Conservation (phyloP, 2,329 filamentous ascomycete species). For the Septoria petroselini region DNA sequence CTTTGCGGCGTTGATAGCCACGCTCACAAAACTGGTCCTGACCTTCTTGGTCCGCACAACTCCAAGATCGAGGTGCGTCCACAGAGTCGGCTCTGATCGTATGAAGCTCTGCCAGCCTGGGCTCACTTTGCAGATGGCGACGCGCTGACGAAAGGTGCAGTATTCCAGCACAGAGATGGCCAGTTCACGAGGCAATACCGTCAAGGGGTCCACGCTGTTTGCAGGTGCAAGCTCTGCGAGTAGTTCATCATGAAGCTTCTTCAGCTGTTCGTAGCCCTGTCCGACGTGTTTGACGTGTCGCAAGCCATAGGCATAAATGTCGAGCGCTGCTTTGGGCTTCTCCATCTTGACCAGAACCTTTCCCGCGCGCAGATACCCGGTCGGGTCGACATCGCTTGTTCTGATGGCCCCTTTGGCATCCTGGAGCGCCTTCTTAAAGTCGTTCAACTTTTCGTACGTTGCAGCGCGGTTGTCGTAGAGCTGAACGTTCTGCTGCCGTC, state of each 20-base stretch:
- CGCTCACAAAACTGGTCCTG: slow-evolving; percentile 42
- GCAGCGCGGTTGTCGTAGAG: slow-evolving; percentile 57
- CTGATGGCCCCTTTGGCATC: slow-evolving; percentile 59
- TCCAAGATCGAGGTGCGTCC: slow-evolving; percentile 55
- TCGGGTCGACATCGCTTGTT: slow-evolving; percentile 49
- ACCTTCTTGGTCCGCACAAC: slow-evolving; percentile 43
- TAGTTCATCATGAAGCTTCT: slow-evolving; percentile 48
- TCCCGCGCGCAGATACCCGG: slow-evolving; percentile 57
- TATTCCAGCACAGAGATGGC: slow-evolving; percentile 51
- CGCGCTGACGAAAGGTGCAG: slow-evolving; percentile 51
- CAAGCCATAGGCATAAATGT: slow-evolving; percentile 58
- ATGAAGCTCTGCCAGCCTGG: slow-evolving; percentile 56
- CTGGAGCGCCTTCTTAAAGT: slow-evolving; percentile 51
- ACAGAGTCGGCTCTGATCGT: slow-evolving; percentile 46
- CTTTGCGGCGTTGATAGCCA: slow-evolving; percentile 43
- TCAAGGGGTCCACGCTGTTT: slow-evolving; percentile 52
- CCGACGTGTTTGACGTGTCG: slow-evolving; percentile 49
- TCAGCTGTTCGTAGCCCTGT: slow-evolving; percentile 32
- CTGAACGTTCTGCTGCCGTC: slow-evolving; percentile 32
- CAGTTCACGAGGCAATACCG: slow-evolving; percentile 54
- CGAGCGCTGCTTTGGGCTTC: slow-evolving; percentile 53
- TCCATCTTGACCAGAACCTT: slow-evolving; percentile 49
- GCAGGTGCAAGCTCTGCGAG: slow-evolving; percentile 42
- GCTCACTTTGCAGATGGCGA: slow-evolving; percentile 53
- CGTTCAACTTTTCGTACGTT: slow-evolving; percentile 52